Evolutionary conservation across 257 asterid species (phyloP).

Genomic region (Capsicum chinense): DNA sequence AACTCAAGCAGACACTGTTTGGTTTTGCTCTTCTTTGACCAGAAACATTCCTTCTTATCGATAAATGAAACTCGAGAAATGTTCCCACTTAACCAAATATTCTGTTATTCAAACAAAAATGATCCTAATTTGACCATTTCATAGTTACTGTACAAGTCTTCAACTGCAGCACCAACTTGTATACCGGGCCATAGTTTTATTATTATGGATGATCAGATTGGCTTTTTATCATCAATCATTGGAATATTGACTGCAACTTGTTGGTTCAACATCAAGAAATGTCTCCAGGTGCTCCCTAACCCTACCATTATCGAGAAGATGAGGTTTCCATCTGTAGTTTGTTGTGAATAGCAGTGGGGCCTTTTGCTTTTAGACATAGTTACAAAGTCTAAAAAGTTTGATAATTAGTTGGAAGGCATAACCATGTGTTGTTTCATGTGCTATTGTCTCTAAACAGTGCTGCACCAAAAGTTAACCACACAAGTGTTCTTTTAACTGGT

Average conservation of each 20-base stretch:
- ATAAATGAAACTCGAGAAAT: neutral
- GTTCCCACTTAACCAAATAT: neutral
- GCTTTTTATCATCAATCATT: neutral
- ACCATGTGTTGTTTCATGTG: constrained; percentile 25
- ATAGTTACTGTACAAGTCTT: neutral
- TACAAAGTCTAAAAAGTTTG: neutral
- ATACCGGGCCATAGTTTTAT: neutral
- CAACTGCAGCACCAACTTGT: neutral
- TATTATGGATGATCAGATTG: neutral
- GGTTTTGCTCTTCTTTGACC: neutral
- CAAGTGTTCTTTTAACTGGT: constrained; percentile 13
- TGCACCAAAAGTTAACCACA: constrained; percentile 27
- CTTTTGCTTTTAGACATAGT: neutral
- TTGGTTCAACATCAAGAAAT: neutral
- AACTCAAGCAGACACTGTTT: neutral
- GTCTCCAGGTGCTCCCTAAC: constrained; percentile 17
- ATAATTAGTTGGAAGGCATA: constrained; percentile 31
- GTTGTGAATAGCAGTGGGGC: neutral
- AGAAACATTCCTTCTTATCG: neutral
- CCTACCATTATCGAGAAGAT: neutral
- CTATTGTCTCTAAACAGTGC: constrained; percentile 17
- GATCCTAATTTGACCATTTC: neutral
- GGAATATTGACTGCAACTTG: constrained; percentile 2
- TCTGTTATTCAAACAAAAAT: neutral
- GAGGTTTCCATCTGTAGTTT: neutral